These are phyloP conservation scores for Venturiaceae sp. DNA, from an alignment of 2,329 filamentous ascomycete species.

Conservation along the genomic window DNA sequence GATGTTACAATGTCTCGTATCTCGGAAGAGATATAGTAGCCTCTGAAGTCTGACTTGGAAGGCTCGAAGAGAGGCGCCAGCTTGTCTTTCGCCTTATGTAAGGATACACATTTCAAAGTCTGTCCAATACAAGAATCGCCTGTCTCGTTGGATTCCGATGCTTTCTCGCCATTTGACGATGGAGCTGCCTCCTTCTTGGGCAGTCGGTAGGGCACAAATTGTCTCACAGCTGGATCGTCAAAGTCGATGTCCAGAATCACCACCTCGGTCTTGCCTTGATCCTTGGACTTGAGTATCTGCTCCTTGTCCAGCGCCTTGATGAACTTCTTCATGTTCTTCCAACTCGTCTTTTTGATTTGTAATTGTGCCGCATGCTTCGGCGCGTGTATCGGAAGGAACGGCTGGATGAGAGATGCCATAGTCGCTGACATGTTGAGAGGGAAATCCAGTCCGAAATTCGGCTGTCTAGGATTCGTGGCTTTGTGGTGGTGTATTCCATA, in stretches of 20 bases:
- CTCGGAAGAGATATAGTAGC: conserved; percentile 50
- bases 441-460: conserved; percentile 47
- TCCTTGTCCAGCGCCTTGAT: conserved; percentile 59
- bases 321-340: conserved; percentile 62
- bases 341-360: conserved; percentile 61
- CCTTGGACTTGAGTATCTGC: conserved; percentile 53
- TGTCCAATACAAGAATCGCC: conserved; percentile 34
- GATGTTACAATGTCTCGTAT: conserved; percentile 46
- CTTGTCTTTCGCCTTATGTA: conserved; percentile 49
- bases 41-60: conserved; percentile 38
- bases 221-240: conserved; percentile 39
- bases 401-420: conserved; percentile 55
- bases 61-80: conserved; percentile 45
- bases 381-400: conserved; percentile 51
- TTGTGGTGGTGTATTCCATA: conserved; percentile 53
- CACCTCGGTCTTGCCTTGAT: conserved; percentile 46
- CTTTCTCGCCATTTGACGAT: conserved; percentile 24
- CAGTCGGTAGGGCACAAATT: conserved; percentile 53
- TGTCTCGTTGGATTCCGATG: conserved; percentile 24
- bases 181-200: conserved; percentile 43
- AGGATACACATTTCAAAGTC: conserved; percentile 39
- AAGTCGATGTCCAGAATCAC: conserved; percentile 58
- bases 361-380: conserved; percentile 46
- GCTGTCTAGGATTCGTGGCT: conserved; percentile 37
- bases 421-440: conserved; percentile 55